Evolutionary conservation across 2,329 filamentous ascomycete genomes (phyloP).

Genomic region (Pseudogymnoascus sp.): DNA sequence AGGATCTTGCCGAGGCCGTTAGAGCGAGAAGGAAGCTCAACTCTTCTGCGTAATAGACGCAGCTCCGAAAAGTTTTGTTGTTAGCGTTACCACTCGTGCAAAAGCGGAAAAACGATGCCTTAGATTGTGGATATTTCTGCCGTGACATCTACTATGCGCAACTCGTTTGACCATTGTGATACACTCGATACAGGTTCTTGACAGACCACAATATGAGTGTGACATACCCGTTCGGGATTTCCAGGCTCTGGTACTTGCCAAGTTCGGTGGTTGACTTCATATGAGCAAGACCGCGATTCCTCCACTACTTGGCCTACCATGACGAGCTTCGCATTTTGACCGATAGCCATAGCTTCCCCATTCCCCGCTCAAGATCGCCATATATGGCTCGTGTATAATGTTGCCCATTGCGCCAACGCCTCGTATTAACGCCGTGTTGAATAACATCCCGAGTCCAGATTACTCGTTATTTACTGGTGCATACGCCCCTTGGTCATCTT

Average conservation of each 20-base stretch:
- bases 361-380: background rate
- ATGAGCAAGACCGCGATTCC: background rate
- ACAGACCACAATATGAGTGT: background rate
- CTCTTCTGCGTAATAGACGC: background rate
- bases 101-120: background rate
- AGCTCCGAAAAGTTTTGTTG: constrained; percentile 1
- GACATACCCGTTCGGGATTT: background rate
- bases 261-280: background rate
- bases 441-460: background rate
- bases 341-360: background rate
- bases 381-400: background rate
- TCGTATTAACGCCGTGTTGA: background rate
- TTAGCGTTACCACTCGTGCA: constrained; percentile 2
- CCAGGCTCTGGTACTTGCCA: background rate
- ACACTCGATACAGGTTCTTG: background rate
- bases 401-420: background rate
- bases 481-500: background rate
- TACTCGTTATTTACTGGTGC: background rate
- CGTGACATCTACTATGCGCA: constrained; percentile 2
- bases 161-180: background rate
- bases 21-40: constrained; percentile 56
- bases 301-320: background rate
- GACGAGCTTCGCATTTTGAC: background rate
- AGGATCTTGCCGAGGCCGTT: constrained; percentile 79
- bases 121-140: constrained; percentile 2